phyloP scores from a whole-genome alignment of 2,329 filamentous ascomycete species.

The Shiraia sp. region DNA sequence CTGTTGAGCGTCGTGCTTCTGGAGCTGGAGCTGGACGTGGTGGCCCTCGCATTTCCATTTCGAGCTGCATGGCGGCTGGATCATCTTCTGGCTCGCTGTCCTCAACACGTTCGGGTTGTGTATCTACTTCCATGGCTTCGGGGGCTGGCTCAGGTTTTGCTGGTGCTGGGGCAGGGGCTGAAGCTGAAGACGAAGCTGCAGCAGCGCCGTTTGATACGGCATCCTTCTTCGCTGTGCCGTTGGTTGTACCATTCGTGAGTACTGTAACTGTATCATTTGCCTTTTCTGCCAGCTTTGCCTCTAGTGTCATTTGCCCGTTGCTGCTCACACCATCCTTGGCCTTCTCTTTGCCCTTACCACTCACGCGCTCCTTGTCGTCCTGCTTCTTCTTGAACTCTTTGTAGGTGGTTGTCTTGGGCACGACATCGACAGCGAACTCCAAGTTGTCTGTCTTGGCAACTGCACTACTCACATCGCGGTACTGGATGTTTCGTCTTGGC shows the following conservation, averaged over 20 bases:
- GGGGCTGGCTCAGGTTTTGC: slow-evolving; percentile 5
- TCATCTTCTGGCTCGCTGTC: slow-evolving; percentile 36
- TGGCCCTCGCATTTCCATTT: slow-evolving; percentile 46
- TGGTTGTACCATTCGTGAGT: slow-evolving; percentile 1
- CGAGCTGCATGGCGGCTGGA: slow-evolving; percentile 42
- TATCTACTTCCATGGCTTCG: slow-evolving; percentile 25
- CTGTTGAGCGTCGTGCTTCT: slow-evolving; percentile 6
- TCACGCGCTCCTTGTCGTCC: slow-evolving; percentile 12
- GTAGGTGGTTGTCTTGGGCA: slow-evolving; percentile 83
- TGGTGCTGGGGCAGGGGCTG: not conserved
- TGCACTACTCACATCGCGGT: slow-evolving; percentile 88
- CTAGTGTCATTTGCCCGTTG: slow-evolving; percentile 9
- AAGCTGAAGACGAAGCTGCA: not conserved
- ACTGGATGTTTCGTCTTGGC: slow-evolving; percentile 90
- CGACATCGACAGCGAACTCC: slow-evolving; percentile 89
- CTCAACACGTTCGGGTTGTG: slow-evolving; percentile 9
- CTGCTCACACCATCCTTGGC: slow-evolving; percentile 9
- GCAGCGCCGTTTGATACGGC: not conserved
- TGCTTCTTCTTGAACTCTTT: slow-evolving; percentile 72
- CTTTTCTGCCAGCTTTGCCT: slow-evolving; percentile 4
- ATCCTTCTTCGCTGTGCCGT: not conserved
- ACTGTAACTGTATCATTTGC: not conserved
- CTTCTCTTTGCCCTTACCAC: slow-evolving; percentile 43
- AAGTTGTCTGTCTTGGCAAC: slow-evolving; percentile 89
- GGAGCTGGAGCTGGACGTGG: slow-evolving; percentile 12